phyloP scores from a whole-genome alignment of 2,329 filamentous ascomycete species.

The Claviceps monticola region DNA sequence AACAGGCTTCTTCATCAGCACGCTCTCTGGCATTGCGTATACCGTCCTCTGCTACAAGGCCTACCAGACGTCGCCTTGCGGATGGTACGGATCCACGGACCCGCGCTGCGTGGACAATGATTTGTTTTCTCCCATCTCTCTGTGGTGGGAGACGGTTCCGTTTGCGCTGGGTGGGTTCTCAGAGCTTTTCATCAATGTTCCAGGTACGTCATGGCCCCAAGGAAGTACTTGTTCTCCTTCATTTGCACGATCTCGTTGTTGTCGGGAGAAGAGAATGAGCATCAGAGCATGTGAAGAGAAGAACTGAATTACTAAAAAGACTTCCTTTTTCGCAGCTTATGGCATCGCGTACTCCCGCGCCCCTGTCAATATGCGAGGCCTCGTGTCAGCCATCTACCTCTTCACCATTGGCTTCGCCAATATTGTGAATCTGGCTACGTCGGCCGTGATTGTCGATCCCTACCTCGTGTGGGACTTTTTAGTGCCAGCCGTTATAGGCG shows the following conservation, averaged over 20 bases:
- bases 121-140: constrained; percentile 12
- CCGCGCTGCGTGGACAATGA: constrained; percentile 10
- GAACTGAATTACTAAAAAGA: neutral
- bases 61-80: constrained; percentile 40
- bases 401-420: constrained; percentile 33
- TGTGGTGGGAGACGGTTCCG: constrained; percentile 13
- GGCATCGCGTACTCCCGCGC: constrained; percentile 38
- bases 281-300: neutral
- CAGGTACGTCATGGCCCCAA: constrained; percentile 3
- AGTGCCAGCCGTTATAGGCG: constrained; percentile 31
- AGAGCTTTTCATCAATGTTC: constrained; percentile 16
- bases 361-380: constrained; percentile 35
- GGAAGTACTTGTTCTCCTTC: too few species aligned
- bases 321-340: constrained; percentile 19
- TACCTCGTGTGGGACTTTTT: constrained; percentile 36
- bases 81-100: constrained; percentile 14
- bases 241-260: too few species aligned
- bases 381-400: constrained; percentile 35
- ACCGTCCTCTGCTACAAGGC: constrained; percentile 43
- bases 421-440: constrained; percentile 28
- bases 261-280: neutral
- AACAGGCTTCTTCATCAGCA: constrained; percentile 37
- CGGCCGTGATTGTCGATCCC: constrained; percentile 33
- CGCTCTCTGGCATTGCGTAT: constrained; percentile 39
- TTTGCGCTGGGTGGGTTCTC: constrained; percentile 16